These are phyloP conservation scores for Aspergillus cejpii DNA, from an alignment of 2,329 filamentous ascomycete genomes.

Conservation along the genomic window DNA sequence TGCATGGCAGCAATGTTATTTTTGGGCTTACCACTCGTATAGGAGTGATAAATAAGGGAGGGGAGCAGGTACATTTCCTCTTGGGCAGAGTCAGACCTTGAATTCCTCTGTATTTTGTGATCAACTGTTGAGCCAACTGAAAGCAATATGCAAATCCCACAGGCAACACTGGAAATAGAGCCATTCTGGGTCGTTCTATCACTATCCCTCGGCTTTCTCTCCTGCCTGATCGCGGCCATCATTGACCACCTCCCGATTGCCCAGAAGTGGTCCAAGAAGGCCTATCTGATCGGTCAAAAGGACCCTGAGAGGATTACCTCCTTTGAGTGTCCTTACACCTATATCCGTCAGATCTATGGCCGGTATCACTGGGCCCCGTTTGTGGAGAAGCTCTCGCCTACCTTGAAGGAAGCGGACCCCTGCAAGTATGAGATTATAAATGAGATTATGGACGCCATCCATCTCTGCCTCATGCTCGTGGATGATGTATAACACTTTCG, in stretches of 20 bases:
- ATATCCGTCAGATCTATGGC: slow-evolving; percentile 18
- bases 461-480: slow-evolving; percentile 21
- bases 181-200: not conserved
- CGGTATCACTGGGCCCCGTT: slow-evolving; percentile 20
- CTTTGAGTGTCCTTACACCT: slow-evolving; percentile 17
- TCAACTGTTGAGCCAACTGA: no score
- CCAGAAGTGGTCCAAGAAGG: slow-evolving; percentile 10
- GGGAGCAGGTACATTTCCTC: no score
- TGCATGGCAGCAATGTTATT: no score
- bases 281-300: slow-evolving; percentile 14
- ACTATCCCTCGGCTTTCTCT: slow-evolving; percentile 4
- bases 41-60: no score
- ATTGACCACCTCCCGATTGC: slow-evolving; percentile 11
- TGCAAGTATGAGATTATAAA: slow-evolving; percentile 15
- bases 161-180: not conserved
- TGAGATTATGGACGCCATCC: slow-evolving; percentile 23
- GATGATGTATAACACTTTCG: slow-evolving; percentile 14
- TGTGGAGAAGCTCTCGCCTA: slow-evolving; percentile 16
- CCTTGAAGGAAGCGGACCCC: slow-evolving; percentile 11
- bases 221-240: slow-evolving; percentile 5
- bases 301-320: slow-evolving; percentile 11
- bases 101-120: no score
- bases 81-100: no score
- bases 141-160: no score
- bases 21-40: no score